Conservation (phyloP, 495 filamentous ascomycete genomes). For the Zalerion maritima region DNA sequence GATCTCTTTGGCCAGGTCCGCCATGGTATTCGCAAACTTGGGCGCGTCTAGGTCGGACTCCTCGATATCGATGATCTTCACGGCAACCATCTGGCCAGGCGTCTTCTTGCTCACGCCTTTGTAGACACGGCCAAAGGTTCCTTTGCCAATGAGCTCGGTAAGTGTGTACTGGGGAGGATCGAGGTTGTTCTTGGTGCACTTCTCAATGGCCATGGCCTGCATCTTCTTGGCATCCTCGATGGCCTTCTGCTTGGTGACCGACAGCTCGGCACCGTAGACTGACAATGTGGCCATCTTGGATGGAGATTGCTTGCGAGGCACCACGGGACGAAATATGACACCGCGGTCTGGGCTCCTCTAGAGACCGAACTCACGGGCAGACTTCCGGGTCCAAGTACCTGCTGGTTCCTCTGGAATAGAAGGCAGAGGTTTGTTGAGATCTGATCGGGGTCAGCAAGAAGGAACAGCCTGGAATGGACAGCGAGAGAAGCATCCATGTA, state of each 20-base stretch:
- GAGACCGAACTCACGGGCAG: no score
- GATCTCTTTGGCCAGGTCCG: constrained; percentile 80
- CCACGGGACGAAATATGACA: no score
- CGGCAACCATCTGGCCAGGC: constrained; percentile 57
- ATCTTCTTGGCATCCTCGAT: constrained; percentile 40
- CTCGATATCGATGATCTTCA: constrained; percentile 96
- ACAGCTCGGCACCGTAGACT: constrained; percentile 23
- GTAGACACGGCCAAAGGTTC: constrained; percentile 89
- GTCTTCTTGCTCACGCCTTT: constrained; percentile 49
- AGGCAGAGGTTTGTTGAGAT: no score
- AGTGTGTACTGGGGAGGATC: constrained; percentile 51
- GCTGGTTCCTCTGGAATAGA: no score
- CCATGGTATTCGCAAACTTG: constrained; percentile 64
- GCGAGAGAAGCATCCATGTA: no score
- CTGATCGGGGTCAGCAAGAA: no score
- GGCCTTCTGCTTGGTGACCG: constrained; percentile 31
- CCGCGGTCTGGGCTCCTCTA: no score
- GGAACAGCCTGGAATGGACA: no score
- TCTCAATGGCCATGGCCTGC: constrained; percentile 33
- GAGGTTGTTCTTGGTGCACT: constrained; percentile 31
- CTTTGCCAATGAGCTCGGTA: constrained; percentile 84
- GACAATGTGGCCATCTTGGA: constrained; percentile 28
- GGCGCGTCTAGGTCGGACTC: constrained; percentile 61
- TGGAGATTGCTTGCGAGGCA: no score
- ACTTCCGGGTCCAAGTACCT: no score